Percentiles rank a stretch among this genome's conserved stretches.
Conservation (phyloP, 2,329 filamentous ascomycete species). For the Exophiala sp. region DNA sequence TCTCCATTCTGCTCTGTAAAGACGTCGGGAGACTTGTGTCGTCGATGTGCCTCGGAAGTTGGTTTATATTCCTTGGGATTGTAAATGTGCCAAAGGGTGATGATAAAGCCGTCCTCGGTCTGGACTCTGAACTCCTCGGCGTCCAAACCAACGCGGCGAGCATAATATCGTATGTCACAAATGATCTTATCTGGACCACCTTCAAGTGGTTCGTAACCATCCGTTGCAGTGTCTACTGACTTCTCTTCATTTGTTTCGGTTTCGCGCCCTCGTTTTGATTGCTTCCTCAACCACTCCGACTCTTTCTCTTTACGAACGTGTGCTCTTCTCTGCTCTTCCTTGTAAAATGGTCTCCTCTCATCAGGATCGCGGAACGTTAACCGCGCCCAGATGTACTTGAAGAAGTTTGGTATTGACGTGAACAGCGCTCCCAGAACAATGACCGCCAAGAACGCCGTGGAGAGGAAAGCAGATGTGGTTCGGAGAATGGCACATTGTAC, state of each 20-base stretch:
- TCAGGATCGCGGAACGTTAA: slow-evolving; percentile 61
- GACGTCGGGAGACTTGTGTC: slow-evolving; percentile 57
- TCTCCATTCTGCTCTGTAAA: slow-evolving; percentile 51
- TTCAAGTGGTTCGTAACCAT: slow-evolving; percentile 70
- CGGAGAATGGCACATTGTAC: slow-evolving; percentile 66
- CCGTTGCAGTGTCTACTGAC: slow-evolving; percentile 28
- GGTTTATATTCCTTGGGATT: slow-evolving; percentile 70
- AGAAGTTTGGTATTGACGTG: slow-evolving; percentile 58
- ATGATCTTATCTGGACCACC: slow-evolving; percentile 75
- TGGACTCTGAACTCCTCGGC: slow-evolving; percentile 79
- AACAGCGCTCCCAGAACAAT: slow-evolving; percentile 73
- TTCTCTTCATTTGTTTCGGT: slow-evolving; percentile 27
- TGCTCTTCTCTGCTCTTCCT: slow-evolving; percentile 65
- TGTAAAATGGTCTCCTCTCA: slow-evolving; percentile 62
- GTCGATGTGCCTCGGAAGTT: slow-evolving; percentile 40
- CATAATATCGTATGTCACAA: slow-evolving; percentile 81
- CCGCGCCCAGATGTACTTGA: slow-evolving; percentile 50
- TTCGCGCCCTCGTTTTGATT: slow-evolving; percentile 33
- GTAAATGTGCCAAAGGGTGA: slow-evolving; percentile 85
- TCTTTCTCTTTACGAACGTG: slow-evolving; percentile 57
- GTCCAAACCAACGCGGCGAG: slow-evolving; percentile 79
- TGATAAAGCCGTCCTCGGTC: slow-evolving; percentile 90
- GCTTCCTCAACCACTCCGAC: slow-evolving; percentile 57
- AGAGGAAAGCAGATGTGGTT: slow-evolving; percentile 68
- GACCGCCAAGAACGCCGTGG: slow-evolving; percentile 69